phyloP scores from a whole-genome alignment of 257 asterid genomes.

The Scutellaria baicalensis region DNA sequence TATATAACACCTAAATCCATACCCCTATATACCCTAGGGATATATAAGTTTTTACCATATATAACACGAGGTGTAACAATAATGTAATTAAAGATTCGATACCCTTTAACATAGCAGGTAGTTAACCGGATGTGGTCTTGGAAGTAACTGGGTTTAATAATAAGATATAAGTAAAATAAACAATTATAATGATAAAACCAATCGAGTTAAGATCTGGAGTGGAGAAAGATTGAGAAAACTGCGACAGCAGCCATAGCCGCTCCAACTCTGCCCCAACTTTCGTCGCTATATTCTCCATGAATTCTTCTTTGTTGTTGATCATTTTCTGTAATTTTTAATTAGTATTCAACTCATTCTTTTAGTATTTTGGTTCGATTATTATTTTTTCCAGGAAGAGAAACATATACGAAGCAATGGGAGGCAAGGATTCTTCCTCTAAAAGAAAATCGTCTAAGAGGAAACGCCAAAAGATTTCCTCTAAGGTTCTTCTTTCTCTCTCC shows the following conservation, averaged over 20 bases:
- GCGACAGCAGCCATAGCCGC: not conserved
- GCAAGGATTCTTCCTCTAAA: conserved; percentile 47
- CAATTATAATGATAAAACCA: no score
- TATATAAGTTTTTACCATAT: no score
- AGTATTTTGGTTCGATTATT: not conserved
- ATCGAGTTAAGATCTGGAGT: not conserved
- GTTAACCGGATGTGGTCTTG: no score
- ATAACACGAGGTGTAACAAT: no score
- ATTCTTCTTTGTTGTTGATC: not conserved
- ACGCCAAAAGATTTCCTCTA: conserved; percentile 45
- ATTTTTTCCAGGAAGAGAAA: conserved; percentile 19
- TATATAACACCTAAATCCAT: no score
- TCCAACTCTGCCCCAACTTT: conserved; percentile 1
- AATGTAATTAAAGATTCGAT: no score
- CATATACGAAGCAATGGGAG: conserved; percentile 24
- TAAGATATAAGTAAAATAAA: no score
- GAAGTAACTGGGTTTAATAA: no score
- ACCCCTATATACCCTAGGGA: no score
- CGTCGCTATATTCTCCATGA: not conserved
- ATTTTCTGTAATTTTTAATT: not conserved
- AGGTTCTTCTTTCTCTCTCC: conserved; percentile 26
- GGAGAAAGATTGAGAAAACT: not conserved
- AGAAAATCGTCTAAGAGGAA: conserved; percentile 44
- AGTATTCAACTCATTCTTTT: not conserved
- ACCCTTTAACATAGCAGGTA: no score